Conservation (phyloP, 805 yeast species). For the Yarrowia alimentaria region DNA sequence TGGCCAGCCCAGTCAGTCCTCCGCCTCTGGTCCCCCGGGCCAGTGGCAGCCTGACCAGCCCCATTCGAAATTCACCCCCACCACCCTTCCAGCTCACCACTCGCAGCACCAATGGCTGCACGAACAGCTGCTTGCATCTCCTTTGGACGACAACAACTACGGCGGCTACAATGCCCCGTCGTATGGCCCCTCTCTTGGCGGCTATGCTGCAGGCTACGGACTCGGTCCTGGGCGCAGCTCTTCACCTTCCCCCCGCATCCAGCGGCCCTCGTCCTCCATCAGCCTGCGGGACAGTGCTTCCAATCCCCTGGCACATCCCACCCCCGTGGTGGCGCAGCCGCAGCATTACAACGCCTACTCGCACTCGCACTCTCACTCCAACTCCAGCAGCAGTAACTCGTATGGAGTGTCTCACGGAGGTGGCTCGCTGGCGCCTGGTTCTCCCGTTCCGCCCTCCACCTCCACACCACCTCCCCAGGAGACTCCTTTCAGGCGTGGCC, state of each 20-base stretch:
- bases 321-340: constrained; percentile 34
- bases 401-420: not conserved
- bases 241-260: constrained; percentile 8
- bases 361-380: constrained; percentile 21
- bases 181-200: no score
- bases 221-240: constrained; percentile 5
- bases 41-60: constrained; percentile 30
- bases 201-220: not conserved
- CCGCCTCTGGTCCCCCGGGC: no score
- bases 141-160: constrained; percentile 6
- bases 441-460: no score
- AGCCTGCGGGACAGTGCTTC: not conserved
- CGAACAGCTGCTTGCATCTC: constrained; percentile 28
- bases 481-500: constrained; percentile 34
- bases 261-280: constrained; percentile 17
- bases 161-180: constrained; percentile 10
- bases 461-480: no score
- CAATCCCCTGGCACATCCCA: constrained; percentile 24
- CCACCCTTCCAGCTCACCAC: constrained; percentile 24
- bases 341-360: constrained; percentile 32
- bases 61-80: constrained; percentile 30
- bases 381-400: constrained; percentile 26
- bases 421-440: no score
- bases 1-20: constrained; percentile 35
- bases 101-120: constrained; percentile 32